phyloP scores from a whole-genome alignment of 352 stramenopile genomes.

The Globisporangium acanthophoron region DNA sequence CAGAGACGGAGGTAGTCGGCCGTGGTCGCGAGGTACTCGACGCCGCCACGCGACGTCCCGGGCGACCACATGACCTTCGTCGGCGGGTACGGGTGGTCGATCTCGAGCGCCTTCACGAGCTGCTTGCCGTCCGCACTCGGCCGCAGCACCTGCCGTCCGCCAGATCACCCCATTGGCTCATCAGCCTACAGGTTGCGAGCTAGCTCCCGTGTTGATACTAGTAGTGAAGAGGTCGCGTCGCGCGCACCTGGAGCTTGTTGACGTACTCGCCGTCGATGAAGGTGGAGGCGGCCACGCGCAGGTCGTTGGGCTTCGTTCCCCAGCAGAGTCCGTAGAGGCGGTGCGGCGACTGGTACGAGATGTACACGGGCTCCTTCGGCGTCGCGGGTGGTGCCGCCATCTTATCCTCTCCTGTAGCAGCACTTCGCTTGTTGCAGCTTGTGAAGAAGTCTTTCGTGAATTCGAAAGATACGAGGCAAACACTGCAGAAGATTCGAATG shows the following conservation, averaged over 20 bases:
- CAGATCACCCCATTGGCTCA: background rate
- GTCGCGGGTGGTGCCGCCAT: background rate
- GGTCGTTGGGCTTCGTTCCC: slow-evolving; percentile 46
- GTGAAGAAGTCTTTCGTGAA: too few species aligned
- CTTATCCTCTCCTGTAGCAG: background rate
- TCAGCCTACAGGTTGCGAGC: too few species aligned
- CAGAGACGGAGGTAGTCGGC: slow-evolving; percentile 84
- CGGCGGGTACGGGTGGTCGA: slow-evolving; percentile 82
- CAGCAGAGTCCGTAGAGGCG: slow-evolving; percentile 78
- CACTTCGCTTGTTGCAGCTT: background rate
- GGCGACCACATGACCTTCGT: slow-evolving; percentile 89
- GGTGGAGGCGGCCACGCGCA: slow-evolving; percentile 66
- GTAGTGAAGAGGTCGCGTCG: background rate
- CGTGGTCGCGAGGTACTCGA: slow-evolving; percentile 75
- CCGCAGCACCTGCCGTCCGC: slow-evolving; percentile 43
- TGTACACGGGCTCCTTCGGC: slow-evolving; percentile 31
- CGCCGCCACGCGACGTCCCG: slow-evolving; percentile 30
- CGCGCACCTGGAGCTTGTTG: slow-evolving; percentile 82
- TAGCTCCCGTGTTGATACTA: background rate
- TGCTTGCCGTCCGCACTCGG: slow-evolving; percentile 45
- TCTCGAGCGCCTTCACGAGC: slow-evolving; percentile 56
- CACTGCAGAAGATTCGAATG: background rate
- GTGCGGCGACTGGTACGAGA: slow-evolving; percentile 61
- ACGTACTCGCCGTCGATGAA: slow-evolving; percentile 83
- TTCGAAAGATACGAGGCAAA: background rate